Percentiles rank a stretch among this genome's conserved stretches.
Evolutionary conservation across 768 basidiomycete species (phyloP).

Genomic region (Auricularia sp.): DNA sequence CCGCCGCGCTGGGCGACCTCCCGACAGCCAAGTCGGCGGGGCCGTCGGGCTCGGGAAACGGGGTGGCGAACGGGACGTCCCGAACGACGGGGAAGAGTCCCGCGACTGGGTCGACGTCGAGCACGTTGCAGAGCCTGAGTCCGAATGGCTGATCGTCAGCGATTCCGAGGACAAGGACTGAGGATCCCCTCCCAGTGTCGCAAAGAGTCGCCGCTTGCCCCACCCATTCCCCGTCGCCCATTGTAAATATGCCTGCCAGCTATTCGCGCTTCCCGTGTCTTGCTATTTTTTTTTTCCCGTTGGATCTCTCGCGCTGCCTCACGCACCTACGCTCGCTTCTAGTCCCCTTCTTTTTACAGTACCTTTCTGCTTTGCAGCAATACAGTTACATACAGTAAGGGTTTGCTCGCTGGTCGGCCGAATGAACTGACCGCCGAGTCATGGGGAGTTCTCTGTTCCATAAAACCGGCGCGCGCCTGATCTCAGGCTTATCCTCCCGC

Average conservation of each 20-base stretch:
- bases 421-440: background rate
- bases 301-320: no score
- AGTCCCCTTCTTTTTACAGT: background rate
- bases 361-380: background rate
- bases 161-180: slow-evolving; percentile 16
- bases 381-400: background rate
- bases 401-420: background rate
- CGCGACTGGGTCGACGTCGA: slow-evolving; percentile 52
- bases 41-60: slow-evolving; percentile 58
- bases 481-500: background rate
- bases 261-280: background rate
- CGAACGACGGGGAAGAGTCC: slow-evolving; percentile 3
- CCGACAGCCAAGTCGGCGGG: slow-evolving; percentile 9
- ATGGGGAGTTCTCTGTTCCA: background rate
- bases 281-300: background rate
- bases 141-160: slow-evolving; percentile 83
- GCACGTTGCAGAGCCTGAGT: slow-evolving; percentile 58
- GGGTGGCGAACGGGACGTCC: slow-evolving; percentile 39
- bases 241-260: background rate
- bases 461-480: background rate
- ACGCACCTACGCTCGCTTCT: no score
- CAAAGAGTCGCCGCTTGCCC: background rate
- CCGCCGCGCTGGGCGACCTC: slow-evolving; percentile 31
- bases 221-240: background rate
- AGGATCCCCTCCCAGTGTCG: background rate